A percentile compares a stretch with the other conserved stretches of the same genome.
Evolutionary conservation across 495 filamentous ascomycete species (phyloP).

Genomic region (Aspergillus funiculosus): DNA sequence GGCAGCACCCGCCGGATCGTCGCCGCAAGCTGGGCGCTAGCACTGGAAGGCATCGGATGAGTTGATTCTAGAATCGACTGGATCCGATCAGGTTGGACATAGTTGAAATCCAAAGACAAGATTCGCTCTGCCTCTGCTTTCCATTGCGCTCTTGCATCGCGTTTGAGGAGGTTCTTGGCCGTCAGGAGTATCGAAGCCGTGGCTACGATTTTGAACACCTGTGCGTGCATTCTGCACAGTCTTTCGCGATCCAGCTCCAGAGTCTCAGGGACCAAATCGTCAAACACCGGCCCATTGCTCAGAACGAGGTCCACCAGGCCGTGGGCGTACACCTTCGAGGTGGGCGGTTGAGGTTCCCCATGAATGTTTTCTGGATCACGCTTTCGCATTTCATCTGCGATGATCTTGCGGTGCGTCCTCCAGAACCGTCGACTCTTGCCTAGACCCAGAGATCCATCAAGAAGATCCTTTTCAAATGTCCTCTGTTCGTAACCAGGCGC

Average conservation of each 20-base stretch:
- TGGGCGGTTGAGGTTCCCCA: slow-evolving; percentile 33
- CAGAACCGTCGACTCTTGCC: slow-evolving; percentile 66
- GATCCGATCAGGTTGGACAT: slow-evolving; percentile 56
- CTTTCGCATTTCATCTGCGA: slow-evolving; percentile 63
- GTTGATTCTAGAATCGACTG: slow-evolving; percentile 73
- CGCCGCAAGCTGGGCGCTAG: slow-evolving; percentile 38
- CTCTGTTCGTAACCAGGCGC: slow-evolving; percentile 75
- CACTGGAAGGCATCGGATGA: slow-evolving; percentile 64
- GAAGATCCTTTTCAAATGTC: slow-evolving; percentile 65
- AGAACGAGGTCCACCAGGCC: slow-evolving; percentile 62
- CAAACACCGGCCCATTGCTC: slow-evolving; percentile 48
- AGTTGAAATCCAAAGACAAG: slow-evolving; percentile 50
- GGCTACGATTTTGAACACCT: slow-evolving; percentile 69
- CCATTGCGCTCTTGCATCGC: slow-evolving; percentile 87
- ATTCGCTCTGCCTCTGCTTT: slow-evolving; percentile 78
- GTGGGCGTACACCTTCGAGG: slow-evolving; percentile 72
- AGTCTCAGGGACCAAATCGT: slow-evolving; percentile 71
- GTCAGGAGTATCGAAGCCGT: slow-evolving; percentile 79
- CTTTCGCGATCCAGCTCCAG: slow-evolving; percentile 73
- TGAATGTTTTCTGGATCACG: slow-evolving; percentile 66
- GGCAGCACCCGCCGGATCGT: slow-evolving; percentile 53
- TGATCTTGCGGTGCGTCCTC: slow-evolving; percentile 59
- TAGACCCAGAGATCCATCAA: slow-evolving; percentile 52
- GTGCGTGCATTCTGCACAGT: slow-evolving; percentile 56
- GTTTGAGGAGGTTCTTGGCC: slow-evolving; percentile 90